phyloP scores from a whole-genome alignment of 2,329 filamentous ascomycete species.

The Mycosphaerelloides madeirae region DNA sequence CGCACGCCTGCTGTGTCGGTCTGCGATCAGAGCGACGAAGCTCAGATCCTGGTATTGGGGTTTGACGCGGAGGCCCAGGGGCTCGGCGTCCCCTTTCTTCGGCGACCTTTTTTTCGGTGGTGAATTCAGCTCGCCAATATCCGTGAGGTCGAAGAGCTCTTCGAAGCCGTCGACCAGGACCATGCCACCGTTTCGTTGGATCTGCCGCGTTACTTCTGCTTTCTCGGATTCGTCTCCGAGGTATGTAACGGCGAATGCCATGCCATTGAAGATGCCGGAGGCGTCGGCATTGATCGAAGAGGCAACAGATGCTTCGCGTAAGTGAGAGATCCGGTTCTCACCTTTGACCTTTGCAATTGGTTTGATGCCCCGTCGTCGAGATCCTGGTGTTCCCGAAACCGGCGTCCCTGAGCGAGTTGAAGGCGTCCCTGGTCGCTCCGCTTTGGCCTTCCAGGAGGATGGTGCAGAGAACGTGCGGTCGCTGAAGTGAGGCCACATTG shows the following conservation, averaged over 20 bases:
- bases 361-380: conserved; percentile 43
- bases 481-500: conserved; percentile 40
- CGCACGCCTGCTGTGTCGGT: conserved; percentile 75
- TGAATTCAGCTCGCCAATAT: conserved; percentile 23
- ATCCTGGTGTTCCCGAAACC: conserved; percentile 45
- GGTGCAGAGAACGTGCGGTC: conserved; percentile 35
- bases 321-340: conserved; percentile 12
- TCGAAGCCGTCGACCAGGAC: conserved; percentile 74
- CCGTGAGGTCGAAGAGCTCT: conserved; percentile 62
- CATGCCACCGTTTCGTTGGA: conserved; percentile 65
- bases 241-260: conserved; percentile 85
- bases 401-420: conserved; percentile 30
- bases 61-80: conserved; percentile 42
- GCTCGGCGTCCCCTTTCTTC: conserved; percentile 7
- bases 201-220: conserved; percentile 55
- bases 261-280: conserved; percentile 61
- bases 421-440: conserved; percentile 6
- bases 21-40: conserved; percentile 81
- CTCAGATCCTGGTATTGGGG: conserved; percentile 52
- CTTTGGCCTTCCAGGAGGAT: not conserved
- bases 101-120: conserved; percentile 22
- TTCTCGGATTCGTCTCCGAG: conserved; percentile 54
- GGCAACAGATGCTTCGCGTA: conserved; percentile 26
- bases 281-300: conserved; percentile 7
- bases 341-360: conserved; percentile 12